Percentiles rank a stretch among this genome's conserved stretches.
These are phyloP conservation scores for Auricularia heimuer DNA, from an alignment of 768 basidiomycete genomes.

Conservation along the genomic window DNA sequence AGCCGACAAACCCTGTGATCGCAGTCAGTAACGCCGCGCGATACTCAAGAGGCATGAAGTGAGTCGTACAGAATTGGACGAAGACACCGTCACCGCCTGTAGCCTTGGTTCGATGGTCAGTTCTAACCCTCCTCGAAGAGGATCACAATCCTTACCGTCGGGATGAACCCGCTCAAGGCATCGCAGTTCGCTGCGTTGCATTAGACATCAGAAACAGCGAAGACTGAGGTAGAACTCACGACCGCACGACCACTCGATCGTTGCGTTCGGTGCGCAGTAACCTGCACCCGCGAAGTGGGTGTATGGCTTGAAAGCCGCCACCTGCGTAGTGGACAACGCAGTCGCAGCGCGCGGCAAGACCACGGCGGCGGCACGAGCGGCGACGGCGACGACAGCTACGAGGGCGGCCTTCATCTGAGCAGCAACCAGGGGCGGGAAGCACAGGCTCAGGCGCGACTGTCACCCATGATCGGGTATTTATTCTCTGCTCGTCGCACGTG, in stretches of 20 bases:
- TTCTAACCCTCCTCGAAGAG: too few species aligned
- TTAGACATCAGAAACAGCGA: not conserved
- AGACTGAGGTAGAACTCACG: constrained; percentile 19
- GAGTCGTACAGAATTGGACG: constrained; percentile 33
- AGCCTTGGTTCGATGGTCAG: constrained; percentile 17
- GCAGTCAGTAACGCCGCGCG: not conserved
- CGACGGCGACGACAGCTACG: not conserved
- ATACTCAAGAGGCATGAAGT: not conserved
- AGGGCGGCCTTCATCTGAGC: not conserved
- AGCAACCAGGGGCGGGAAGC: too few species aligned
- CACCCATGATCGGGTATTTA: too few species aligned
- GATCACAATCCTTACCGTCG: not conserved
- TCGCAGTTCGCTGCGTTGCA: constrained; percentile 32
- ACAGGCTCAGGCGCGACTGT: too few species aligned
- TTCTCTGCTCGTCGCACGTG: too few species aligned
- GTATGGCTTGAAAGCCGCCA: constrained; percentile 37
- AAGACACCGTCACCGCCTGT: constrained; percentile 36
- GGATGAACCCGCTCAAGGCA: constrained; percentile 34
- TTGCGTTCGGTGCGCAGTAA: constrained; percentile 35
- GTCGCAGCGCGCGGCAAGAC: not conserved
- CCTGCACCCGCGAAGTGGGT: constrained; percentile 41
- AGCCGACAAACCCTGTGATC: constrained; percentile 44
- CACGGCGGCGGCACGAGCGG: not conserved
- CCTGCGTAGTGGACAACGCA: constrained; percentile 19
- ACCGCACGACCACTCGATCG: constrained; percentile 46